These are phyloP conservation scores for Gloeopeniophorella convolvens DNA, from an alignment of 768 basidiomycete genomes.

Conservation along the genomic window DNA sequence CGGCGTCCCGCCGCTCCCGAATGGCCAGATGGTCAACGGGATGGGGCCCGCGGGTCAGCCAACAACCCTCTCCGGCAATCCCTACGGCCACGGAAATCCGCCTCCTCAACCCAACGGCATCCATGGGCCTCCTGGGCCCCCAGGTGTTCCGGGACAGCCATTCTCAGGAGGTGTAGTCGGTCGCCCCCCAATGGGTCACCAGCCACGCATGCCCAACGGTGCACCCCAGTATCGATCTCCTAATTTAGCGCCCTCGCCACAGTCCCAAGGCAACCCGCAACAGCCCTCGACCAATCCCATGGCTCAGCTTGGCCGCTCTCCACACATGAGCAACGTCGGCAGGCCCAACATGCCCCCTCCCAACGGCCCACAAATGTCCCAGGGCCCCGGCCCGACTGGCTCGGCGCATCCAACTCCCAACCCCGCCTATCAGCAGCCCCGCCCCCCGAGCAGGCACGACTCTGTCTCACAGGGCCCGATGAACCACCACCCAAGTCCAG, in stretches of 20 bases:
- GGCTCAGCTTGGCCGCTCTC: constrained; percentile 47
- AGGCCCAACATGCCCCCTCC: constrained; percentile 44
- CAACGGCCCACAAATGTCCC: constrained; percentile 32
- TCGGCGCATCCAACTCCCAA: constrained; percentile 35
- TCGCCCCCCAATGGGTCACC: constrained; percentile 31
- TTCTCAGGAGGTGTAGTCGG: constrained; percentile 21
- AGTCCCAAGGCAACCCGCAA: constrained; percentile 34
- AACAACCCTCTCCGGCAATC: constrained; percentile 12
- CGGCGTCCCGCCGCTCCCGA: constrained; percentile 20
- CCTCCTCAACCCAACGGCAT: constrained; percentile 27
- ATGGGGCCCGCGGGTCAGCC: constrained; percentile 24
- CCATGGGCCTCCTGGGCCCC: constrained; percentile 3
- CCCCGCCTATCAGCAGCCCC: constrained; percentile 36
- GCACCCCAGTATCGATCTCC: constrained; percentile 53
- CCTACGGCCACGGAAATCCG: constrained; percentile 17
- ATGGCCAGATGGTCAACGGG: constrained; percentile 28
- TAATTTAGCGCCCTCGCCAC: constrained; percentile 56
- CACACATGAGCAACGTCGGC: constrained; percentile 40
- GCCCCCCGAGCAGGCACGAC: constrained; percentile 56
- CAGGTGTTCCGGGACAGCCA: constrained; percentile 12
- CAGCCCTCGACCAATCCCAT: constrained; percentile 33
- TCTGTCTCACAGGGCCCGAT: constrained; percentile 31
- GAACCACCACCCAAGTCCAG: constrained; percentile 52
- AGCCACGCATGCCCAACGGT: constrained; percentile 42
- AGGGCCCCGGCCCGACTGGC: constrained; percentile 34